Conservation (phyloP, 169 alveolate species). For the Plasmodium adleri region DNA sequence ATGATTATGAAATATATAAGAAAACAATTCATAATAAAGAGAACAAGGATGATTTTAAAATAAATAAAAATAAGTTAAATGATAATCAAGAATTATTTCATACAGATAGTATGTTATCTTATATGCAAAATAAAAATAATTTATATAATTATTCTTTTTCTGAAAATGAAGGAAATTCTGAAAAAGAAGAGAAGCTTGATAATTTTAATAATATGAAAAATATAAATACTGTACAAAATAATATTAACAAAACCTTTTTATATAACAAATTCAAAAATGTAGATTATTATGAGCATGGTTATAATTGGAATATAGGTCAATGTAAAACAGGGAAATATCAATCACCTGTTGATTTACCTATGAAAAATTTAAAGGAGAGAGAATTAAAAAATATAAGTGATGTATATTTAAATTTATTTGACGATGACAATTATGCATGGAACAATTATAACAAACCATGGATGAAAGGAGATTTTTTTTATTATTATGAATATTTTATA, state of each 20-base stretch:
- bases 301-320: slow-evolving; percentile 85
- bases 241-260: not conserved
- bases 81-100: not conserved
- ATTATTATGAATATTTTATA: slow-evolving; percentile 82
- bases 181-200: not conserved
- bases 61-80: not conserved
- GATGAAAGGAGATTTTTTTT: slow-evolving; percentile 88
- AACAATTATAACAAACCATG: slow-evolving; percentile 77
- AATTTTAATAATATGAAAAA: not conserved
- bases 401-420: slow-evolving; percentile 80
- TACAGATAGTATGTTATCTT: no score
- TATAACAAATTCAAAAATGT: slow-evolving; percentile 35
- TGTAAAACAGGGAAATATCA: slow-evolving; percentile 85
- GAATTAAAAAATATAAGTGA: slow-evolving; percentile 77
- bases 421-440: slow-evolving; percentile 52
- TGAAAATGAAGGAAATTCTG: not conserved
- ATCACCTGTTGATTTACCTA: slow-evolving; percentile 89
- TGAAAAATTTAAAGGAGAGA: slow-evolving; percentile 81
- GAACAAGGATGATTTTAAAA: not conserved
- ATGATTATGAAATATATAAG: not conserved
- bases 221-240: not conserved
- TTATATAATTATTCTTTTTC: no score
- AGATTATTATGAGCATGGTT: slow-evolving; percentile 86
- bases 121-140: no score
- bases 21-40: not conserved